These are phyloP conservation scores for Venturia aucupariae DNA, from an alignment of 2,329 filamentous ascomycete species.

Conservation along the genomic window DNA sequence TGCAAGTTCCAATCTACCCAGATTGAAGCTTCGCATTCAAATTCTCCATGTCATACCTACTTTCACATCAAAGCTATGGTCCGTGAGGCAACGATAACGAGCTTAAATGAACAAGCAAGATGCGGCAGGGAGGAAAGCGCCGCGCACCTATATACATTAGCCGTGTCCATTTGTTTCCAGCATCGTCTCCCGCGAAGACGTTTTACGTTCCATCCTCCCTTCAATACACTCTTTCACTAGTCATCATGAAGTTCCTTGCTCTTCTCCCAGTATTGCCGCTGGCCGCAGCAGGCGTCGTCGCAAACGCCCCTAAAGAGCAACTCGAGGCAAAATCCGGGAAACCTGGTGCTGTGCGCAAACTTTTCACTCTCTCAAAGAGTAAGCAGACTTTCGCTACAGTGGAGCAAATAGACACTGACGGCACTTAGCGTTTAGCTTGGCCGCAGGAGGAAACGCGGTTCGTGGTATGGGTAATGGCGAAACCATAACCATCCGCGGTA, in stretches of 20 bases:
- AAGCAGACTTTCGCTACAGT: background rate
- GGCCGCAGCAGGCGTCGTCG: background rate
- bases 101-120: background rate
- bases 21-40: background rate
- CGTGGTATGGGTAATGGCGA: background rate
- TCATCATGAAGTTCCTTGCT: background rate
- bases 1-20: background rate
- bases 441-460: background rate
- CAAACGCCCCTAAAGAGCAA: background rate
- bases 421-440: background rate
- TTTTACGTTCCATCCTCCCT: background rate
- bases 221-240: background rate
- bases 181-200: background rate
- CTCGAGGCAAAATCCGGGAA: background rate
- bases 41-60: background rate
- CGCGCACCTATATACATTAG: background rate
- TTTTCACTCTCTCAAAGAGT: background rate
- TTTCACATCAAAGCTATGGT: background rate
- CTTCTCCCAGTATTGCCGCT: background rate
- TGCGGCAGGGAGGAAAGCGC: background rate
- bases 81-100: conserved; percentile 4
- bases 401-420: background rate
- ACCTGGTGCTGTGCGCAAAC: background rate
- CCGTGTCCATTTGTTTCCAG: no score
- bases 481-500: background rate